Base-by-base conservation (phyloP, 805 yeast genomes). In the Pichia membranifaciens region DNA sequence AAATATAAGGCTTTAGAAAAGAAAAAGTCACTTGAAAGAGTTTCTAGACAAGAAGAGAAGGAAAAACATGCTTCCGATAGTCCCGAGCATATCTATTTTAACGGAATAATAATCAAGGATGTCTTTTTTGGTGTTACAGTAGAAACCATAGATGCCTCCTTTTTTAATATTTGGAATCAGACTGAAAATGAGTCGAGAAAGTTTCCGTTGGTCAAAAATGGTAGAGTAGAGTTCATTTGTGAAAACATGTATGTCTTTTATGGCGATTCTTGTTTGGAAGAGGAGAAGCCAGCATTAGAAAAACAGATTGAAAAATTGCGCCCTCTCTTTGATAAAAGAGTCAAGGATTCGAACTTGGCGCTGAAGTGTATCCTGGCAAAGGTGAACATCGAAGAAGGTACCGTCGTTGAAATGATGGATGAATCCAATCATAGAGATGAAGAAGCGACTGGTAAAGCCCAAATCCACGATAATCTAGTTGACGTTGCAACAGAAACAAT, bases 51-150 rank as follows among this genome's bases (percentile, higher is more conserved):
- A 18, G 10, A 21, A 0, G 29, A 10, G 29, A 29, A 21, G 21
- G 38, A 36, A 6, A n/a, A 10, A 9, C 36, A 17, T 12, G n/a
- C 3, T 22, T 16, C 31, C 8, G 18, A 9, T 3, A 17, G 29
- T 13, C 31, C 34, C n/a, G n/a, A 45, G 21, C n/a, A 22, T 9
- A 42, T 50, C 2, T 60, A 58, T 37, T 76, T 59, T 62, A 83
- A 83, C 61, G 79, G 84, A 1, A 67, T 84, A 44, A 55, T 76
- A 15, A 71, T 84, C 12, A 66, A 67, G 32, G 81, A 78, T 46
- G 68, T 78, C 3, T 74, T 75, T 34, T 67, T 74, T 43, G 87
- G 86, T 0, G 69, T 75, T 1, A 73, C 79, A 0, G 65, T 64
- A 44, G 72, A 71, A 8, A 75, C 72, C 17, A 52, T 81, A 10